Conservation (phyloP, 2,329 filamentous ascomycete species). For the Chaetomium strumarium region DNA sequence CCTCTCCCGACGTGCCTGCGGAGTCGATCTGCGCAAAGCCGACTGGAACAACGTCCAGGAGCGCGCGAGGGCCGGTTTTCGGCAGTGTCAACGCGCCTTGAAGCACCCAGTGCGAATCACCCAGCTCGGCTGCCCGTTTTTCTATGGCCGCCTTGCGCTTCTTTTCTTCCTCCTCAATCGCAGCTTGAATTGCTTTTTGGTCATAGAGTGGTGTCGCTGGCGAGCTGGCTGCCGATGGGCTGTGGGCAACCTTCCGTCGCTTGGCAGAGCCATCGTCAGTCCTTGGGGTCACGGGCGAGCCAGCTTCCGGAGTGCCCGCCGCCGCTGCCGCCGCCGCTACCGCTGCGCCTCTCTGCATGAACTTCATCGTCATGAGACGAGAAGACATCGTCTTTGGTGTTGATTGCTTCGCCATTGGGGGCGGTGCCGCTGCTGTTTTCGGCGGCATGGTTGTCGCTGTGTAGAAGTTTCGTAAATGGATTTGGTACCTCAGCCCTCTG, state of each 20-base stretch:
- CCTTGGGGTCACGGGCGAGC: conserved; percentile 39
- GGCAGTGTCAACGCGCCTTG: conserved; percentile 42
- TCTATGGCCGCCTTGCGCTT: conserved; percentile 57
- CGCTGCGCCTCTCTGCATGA: conserved; percentile 84
- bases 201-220: conserved; percentile 45
- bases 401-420: conserved; percentile 23
- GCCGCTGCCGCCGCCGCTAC: conserved; percentile 44
- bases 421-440: conserved; percentile 8
- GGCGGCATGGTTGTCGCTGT: conserved; percentile 20
- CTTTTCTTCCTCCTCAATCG: conserved; percentile 60
- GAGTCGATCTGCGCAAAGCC: conserved; percentile 47
- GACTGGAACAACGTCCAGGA: conserved; percentile 54
- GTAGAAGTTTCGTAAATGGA: neutral
- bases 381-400: conserved; percentile 71
- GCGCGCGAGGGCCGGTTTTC: conserved; percentile 31
- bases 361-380: conserved; percentile 89
- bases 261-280: conserved; percentile 52
- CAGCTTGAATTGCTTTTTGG: conserved; percentile 55
- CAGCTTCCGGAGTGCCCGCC: conserved; percentile 26
- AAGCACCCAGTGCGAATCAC: conserved; percentile 72
- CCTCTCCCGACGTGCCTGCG: conserved; percentile 28
- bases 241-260: conserved; percentile 49
- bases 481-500: neutral
- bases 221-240: conserved; percentile 34
- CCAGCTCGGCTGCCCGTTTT: conserved; percentile 54